Base-by-base conservation (phyloP, 768 basidiomycete species). In the Trametes coccinea region DNA sequence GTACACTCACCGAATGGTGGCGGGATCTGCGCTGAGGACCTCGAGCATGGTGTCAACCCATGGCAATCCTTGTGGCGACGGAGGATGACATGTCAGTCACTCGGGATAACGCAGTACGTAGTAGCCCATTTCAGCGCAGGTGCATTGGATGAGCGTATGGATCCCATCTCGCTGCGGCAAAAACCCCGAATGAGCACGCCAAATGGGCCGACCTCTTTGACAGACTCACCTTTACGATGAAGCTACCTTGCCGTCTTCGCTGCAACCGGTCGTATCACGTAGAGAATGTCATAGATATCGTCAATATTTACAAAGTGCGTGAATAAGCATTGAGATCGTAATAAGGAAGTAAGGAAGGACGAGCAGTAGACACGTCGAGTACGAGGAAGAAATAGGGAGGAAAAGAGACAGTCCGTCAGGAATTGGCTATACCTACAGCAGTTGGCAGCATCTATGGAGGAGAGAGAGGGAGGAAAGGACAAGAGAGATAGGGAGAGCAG, bases 381-480 rank as follows among this genome's bases (percentile, higher is more conserved):
- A 22, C 22, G 22, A 22, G 22, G 34, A 34, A 34, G 45, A 46
- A 45, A 44, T 34, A 34, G 41, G 46, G 53, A 14, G n/a, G 29
- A 44, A 31, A 49, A n/a, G 50, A 46, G 43, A 34, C 27, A n/a
- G 53, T 47, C 45, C 45, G 52, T 46, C 31, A 34, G 39, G 51
- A 33, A 40, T 45, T 17, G 30, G 30, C 51, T 53, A 59, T 44
- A 48, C 48, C 50, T 53, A 53, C 40, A 59, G 57, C 30, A 30
- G 43, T 2, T 39, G 43, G 57, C 45, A 50, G 48, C 49, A 59
- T 59, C 57, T 59, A 59, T 51, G 56, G 60, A 43, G 48, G 54
- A 47, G 40, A 55, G 34, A 11, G 5, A 37, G 34, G 56, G 60
- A 43, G 48, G 54, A 47, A 33, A 55, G 34, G 34, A 6, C 5